Percentiles rank a stretch among this genome's conserved stretches.
These are phyloP conservation scores for Kandelia obovata DNA, from an alignment of 345 rosid genomes.

Conservation along the genomic window DNA sequence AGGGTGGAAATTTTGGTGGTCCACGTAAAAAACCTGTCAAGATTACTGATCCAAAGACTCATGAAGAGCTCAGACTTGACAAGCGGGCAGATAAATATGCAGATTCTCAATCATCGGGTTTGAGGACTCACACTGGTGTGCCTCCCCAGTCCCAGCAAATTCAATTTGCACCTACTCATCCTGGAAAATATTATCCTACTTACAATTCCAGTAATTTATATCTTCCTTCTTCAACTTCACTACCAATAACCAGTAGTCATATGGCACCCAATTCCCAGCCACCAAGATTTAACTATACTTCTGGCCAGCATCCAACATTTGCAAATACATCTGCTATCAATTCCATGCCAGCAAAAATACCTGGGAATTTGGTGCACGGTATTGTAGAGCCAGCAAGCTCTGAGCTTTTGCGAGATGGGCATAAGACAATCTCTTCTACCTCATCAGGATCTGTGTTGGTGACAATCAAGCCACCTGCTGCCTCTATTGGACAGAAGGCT, in stretches of 20 bases:
- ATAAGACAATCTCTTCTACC: slow-evolving; percentile 36
- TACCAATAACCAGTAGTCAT: slow-evolving; percentile 54
- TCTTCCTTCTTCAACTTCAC: slow-evolving; percentile 48
- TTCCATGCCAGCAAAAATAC: slow-evolving; percentile 39
- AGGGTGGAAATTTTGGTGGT: slow-evolving; percentile 65
- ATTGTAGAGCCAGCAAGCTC: slow-evolving; percentile 33
- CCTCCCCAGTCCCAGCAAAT: slow-evolving; percentile 67
- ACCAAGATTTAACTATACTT: slow-evolving; percentile 51
- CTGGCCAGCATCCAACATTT: slow-evolving; percentile 54
- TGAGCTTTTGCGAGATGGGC: slow-evolving; percentile 43
- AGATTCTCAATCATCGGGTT: slow-evolving; percentile 51
- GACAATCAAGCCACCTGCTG: slow-evolving; percentile 47
- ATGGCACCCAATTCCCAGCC: slow-evolving; percentile 59
- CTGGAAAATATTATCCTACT: slow-evolving; percentile 46
- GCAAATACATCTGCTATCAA: slow-evolving; percentile 42
- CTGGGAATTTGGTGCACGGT: slow-evolving; percentile 32
- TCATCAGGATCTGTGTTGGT: slow-evolving; percentile 42
- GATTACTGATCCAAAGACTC: slow-evolving; percentile 92
- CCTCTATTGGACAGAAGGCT: slow-evolving; percentile 39
- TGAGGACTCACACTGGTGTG: slow-evolving; percentile 55
- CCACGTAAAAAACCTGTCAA: slow-evolving; percentile 69
- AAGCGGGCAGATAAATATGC: slow-evolving; percentile 54
- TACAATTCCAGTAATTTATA: slow-evolving; percentile 37
- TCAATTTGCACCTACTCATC: slow-evolving; percentile 47
- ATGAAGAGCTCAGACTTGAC: slow-evolving; percentile 88